A percentile compares a stretch with the other conserved stretches of the same genome.
Evolutionary conservation across 2,329 filamentous ascomycete genomes (phyloP).

Genomic region (Apiospora hydei): DNA sequence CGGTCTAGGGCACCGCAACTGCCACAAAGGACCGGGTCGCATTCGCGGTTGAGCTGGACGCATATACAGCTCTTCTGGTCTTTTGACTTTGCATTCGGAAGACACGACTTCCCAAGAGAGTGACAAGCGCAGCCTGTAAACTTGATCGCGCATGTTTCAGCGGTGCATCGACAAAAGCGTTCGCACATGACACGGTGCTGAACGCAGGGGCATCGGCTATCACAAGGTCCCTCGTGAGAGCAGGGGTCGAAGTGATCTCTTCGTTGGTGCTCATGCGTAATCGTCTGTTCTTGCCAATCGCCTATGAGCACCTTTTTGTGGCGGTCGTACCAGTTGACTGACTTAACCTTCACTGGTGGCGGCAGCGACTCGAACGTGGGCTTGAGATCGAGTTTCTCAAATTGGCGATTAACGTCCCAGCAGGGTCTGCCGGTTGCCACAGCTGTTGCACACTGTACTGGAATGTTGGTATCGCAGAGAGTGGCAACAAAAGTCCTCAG

Average conservation of each 20-base stretch:
- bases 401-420: conserved; percentile 57
- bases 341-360: conserved; percentile 47
- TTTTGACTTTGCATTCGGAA: conserved; percentile 51
- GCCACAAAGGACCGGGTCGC: conserved; percentile 78
- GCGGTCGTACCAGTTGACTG: conserved; percentile 63
- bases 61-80: conserved; percentile 73
- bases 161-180: conserved; percentile 71
- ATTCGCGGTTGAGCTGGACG: conserved; percentile 76
- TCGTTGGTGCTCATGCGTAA: conserved; percentile 61
- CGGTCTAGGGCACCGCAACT: conserved; percentile 74
- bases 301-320: conserved; percentile 60
- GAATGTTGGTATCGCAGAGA: conserved; percentile 50
- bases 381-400: conserved; percentile 48
- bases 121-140: conserved; percentile 74
- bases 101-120: conserved; percentile 64
- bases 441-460: conserved; percentile 57
- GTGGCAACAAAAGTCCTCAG: conserved; percentile 56
- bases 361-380: conserved; percentile 40
- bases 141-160: conserved; percentile 65
- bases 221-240: conserved; percentile 72
- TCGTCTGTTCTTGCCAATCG: conserved; percentile 63
- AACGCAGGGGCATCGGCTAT: conserved; percentile 68
- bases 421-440: conserved; percentile 59
- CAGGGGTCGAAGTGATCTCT: conserved; percentile 70
- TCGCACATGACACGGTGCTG: conserved; percentile 71